Conservation (phyloP, 2,329 filamentous ascomycete species). For the Exophiala alcalophila region DNA sequence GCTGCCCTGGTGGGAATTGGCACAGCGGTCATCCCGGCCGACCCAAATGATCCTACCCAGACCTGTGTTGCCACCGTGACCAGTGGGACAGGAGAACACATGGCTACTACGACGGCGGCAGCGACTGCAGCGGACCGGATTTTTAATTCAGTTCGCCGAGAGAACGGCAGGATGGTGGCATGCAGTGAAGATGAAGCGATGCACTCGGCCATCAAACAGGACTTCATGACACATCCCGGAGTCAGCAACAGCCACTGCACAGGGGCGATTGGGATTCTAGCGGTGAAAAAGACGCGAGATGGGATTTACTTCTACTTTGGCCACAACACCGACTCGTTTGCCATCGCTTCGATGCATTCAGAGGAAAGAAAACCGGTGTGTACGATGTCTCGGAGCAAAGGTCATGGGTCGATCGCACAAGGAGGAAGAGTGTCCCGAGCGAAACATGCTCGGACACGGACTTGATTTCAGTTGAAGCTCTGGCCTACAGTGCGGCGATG, state of each 20-base stretch:
- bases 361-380: conserved; percentile 71
- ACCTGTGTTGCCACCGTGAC: conserved; percentile 79
- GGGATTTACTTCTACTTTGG: conserved; percentile 87
- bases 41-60: conserved; percentile 65
- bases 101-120: conserved; percentile 92
- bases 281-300: conserved; percentile 74
- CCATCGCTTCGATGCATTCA: conserved; percentile 83
- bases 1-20: conserved; percentile 91
- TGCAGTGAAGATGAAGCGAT: conserved; percentile 77
- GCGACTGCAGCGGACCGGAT: conserved; percentile 81
- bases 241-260: conserved; percentile 74
- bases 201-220: conserved; percentile 73
- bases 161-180: conserved; percentile 61
- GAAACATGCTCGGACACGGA: conserved; percentile 23
- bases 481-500: no score
- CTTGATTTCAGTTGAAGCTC: no score
- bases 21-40: conserved; percentile 78
- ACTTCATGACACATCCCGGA: conserved; percentile 88
- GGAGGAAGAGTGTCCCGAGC: conserved; percentile 38
- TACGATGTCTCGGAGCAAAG: conserved; percentile 77
- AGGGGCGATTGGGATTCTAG: conserved; percentile 88
- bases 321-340: conserved; percentile 88
- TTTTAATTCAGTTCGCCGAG: conserved; percentile 65
- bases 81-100: conserved; percentile 95
- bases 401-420: conserved; percentile 52